Percentiles rank a stretch among this genome's conserved stretches.
Conservation (phyloP, 1,139 yeast genomes). For the Pichia sp. region DNA sequence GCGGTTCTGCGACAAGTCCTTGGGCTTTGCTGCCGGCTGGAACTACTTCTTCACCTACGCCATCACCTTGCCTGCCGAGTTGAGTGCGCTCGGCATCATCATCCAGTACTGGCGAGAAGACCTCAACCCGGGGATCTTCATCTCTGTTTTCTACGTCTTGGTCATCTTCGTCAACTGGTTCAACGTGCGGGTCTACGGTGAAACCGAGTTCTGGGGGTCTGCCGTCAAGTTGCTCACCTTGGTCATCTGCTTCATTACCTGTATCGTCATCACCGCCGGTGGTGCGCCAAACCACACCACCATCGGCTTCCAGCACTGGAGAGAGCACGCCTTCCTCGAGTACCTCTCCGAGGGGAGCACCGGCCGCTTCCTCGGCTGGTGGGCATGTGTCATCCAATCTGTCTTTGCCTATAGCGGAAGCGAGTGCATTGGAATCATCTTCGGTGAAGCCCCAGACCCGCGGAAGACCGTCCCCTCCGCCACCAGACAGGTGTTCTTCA, state of each 20-base stretch:
- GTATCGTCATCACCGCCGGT: slow-evolving; percentile 13
- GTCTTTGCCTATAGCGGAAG: slow-evolving; percentile 52
- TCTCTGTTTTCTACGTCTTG: slow-evolving; percentile 42
- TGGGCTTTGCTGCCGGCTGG: slow-evolving; percentile 44
- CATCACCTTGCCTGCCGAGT: slow-evolving; percentile 48
- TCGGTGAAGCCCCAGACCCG: slow-evolving; percentile 45
- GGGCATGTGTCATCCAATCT: slow-evolving; percentile 34
- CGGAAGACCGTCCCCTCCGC: slow-evolving; percentile 40
- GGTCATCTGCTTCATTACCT: slow-evolving; percentile 7
- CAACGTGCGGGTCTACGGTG: slow-evolving; percentile 50
- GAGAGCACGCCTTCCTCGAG: slow-evolving; percentile 6
- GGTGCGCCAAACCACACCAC: slow-evolving; percentile 12
- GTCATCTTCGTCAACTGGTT: slow-evolving; percentile 40
- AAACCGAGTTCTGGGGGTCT: slow-evolving; percentile 43
- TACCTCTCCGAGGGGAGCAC: slow-evolving; percentile 26
- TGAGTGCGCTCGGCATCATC: slow-evolving; percentile 49
- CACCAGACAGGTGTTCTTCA: no score
- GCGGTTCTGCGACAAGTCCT: slow-evolving; percentile 26
- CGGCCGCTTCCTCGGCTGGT: slow-evolving; percentile 36
- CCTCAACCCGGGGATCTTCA: slow-evolving; percentile 42
- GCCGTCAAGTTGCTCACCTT: slow-evolving; percentile 3
- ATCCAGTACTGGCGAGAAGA: slow-evolving; percentile 56
- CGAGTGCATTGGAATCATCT: slow-evolving; percentile 38
- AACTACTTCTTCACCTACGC: slow-evolving; percentile 50
- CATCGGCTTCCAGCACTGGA: slow-evolving; percentile 51